Conservation (phyloP, 2,329 filamentous ascomycete genomes). For the Penicillium sp. region DNA sequence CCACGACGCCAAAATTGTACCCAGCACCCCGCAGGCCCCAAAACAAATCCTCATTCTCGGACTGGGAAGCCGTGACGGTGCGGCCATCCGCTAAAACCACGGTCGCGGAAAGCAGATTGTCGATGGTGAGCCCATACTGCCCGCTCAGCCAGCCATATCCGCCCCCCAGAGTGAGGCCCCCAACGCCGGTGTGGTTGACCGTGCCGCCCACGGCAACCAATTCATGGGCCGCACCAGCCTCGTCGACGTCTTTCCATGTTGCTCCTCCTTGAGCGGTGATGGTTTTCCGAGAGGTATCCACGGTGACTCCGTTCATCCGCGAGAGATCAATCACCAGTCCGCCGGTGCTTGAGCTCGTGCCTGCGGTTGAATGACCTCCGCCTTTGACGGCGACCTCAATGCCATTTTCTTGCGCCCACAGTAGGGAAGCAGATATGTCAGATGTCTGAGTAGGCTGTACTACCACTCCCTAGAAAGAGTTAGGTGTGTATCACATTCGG, state of each 20-base stretch:
- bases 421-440: constrained; percentile 48
- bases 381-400: constrained; percentile 33
- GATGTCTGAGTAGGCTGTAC: constrained; percentile 44
- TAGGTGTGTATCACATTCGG: background rate
- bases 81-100: constrained; percentile 46
- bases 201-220: constrained; percentile 65
- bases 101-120: constrained; percentile 47
- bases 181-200: constrained; percentile 64
- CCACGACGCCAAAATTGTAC: constrained; percentile 50
- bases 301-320: constrained; percentile 53
- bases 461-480: constrained; percentile 45
- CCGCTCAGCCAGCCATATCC: constrained; percentile 62
- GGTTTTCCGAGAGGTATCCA: constrained; percentile 50
- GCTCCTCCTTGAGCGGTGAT: constrained; percentile 57
- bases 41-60: constrained; percentile 52
- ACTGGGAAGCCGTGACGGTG: constrained; percentile 42
- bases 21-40: constrained; percentile 52
- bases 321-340: constrained; percentile 61
- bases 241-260: constrained; percentile 59
- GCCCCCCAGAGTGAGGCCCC: constrained; percentile 60
- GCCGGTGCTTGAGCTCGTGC: constrained; percentile 55
- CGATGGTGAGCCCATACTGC: constrained; percentile 57
- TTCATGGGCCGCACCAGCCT: constrained; percentile 52
- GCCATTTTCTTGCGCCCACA: constrained; percentile 45
- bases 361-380: constrained; percentile 53